Evolutionary conservation across 345 rosid species (phyloP).

Genomic region (Punica granatum): DNA sequence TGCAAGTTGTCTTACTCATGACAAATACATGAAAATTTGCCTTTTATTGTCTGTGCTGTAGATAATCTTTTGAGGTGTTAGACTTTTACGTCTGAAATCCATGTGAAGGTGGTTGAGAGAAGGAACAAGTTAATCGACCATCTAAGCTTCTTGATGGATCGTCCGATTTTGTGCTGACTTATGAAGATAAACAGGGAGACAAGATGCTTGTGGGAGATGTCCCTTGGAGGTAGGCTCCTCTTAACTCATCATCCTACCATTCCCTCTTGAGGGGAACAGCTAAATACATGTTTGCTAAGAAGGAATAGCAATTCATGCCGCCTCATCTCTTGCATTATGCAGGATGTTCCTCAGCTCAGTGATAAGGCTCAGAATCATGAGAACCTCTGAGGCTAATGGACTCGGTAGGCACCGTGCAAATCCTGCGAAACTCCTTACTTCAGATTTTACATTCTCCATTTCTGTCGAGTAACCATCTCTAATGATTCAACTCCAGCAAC

Average conservation of each 20-base stretch:
- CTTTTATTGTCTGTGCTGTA: not conserved
- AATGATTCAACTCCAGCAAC: slow-evolving; percentile 42
- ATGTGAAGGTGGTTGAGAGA: slow-evolving; percentile 11
- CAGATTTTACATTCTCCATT: not conserved
- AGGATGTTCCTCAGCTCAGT: slow-evolving; percentile 82
- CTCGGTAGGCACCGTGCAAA: slow-evolving; percentile 39
- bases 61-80: not conserved
- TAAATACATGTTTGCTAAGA: no score
- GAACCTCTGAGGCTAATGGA: slow-evolving; percentile 80
- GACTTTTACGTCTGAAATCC: not conserved
- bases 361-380: slow-evolving; percentile 82
- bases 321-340: slow-evolving; percentile 7
- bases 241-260: not conserved
- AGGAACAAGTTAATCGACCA: slow-evolving; percentile 15
- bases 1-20: not conserved
- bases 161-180: slow-evolving; percentile 80
- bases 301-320: not conserved
- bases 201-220: slow-evolving; percentile 99
- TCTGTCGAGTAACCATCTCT: not conserved
- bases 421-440: not conserved
- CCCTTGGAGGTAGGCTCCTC: slow-evolving; percentile 70
- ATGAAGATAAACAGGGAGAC: slow-evolving; percentile 93
- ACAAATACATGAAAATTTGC: not conserved
- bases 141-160: slow-evolving; percentile 72
- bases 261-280: not conserved